Conservation (phyloP, 2,329 filamentous ascomycete species). For the Madurella mycetomatis region DNA sequence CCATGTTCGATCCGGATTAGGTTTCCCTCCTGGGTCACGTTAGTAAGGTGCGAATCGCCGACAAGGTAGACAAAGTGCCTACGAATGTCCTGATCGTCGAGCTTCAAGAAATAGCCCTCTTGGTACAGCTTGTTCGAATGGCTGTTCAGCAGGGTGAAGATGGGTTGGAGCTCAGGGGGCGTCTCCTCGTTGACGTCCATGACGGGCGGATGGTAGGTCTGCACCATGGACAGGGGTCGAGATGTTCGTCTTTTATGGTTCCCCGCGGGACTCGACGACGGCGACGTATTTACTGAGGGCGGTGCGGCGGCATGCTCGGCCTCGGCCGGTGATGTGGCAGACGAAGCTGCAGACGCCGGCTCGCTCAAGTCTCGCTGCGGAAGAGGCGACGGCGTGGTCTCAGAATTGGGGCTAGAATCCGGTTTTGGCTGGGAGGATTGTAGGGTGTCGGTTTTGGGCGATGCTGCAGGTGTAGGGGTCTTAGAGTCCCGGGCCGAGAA, state of each 20-base stretch:
- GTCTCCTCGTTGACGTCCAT: conserved; percentile 84
- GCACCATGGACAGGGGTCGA: conserved; percentile 78
- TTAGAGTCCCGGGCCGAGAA: conserved; percentile 54
- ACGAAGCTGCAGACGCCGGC: conserved; percentile 22
- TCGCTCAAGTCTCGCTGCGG: conserved; percentile 20
- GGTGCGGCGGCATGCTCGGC: conserved; percentile 39
- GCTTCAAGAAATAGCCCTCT: conserved; percentile 94
- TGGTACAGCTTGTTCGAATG: conserved; percentile 96
- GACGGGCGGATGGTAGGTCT: conserved; percentile 77
- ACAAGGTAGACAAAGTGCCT: conserved; percentile 35
- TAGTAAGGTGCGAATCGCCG: conserved; percentile 16
- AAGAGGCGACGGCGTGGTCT: conserved; percentile 13
- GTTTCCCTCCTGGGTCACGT: conserved; percentile 66
- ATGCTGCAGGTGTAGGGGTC: conserved; percentile 41
- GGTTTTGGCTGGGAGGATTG: conserved; percentile 28
- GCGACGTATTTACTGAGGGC: conserved; percentile 37
- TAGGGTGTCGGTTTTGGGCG: conserved; percentile 37
- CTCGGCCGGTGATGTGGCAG: conserved; percentile 26
- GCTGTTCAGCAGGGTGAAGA: conserved; percentile 90
- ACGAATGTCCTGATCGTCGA: conserved; percentile 93
- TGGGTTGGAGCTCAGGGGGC: conserved; percentile 86
- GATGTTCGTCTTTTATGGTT: conserved; percentile 48
- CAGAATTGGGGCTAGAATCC: conserved; percentile 30
- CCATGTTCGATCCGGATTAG: conserved; percentile 84
- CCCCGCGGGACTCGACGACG: conserved; percentile 37